A percentile compares a stretch with the other conserved stretches of the same genome.
These are phyloP conservation scores for Marsdenia floribunda DNA, from an alignment of 257 asterid species.

Conservation along the genomic window DNA sequence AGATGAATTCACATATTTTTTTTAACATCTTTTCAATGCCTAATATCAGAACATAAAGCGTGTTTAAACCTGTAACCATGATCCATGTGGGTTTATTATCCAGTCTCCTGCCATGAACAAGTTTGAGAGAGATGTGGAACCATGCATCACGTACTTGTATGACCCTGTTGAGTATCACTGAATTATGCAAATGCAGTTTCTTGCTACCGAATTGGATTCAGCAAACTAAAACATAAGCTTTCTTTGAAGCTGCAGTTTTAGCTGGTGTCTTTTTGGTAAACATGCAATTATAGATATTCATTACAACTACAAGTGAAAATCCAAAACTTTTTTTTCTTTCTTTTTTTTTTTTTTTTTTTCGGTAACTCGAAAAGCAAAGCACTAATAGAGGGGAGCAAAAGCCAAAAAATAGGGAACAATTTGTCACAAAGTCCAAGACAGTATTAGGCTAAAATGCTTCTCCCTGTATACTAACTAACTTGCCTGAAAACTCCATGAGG, in stretches of 20 bases:
- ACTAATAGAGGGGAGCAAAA: neutral
- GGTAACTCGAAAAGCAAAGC: neutral
- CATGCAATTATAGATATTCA: neutral
- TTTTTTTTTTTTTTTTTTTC: neutral
- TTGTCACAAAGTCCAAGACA: neutral
- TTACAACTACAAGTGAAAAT: neutral
- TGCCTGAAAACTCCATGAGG: neutral
- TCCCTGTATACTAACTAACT: too few relatives aligned
- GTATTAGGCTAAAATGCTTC: neutral
- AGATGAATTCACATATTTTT: neutral
- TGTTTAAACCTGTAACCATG: constrained; percentile 49
- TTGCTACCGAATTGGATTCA: neutral
- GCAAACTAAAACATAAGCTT: neutral
- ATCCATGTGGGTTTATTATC: constrained; percentile 47
- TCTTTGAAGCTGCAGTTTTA: neutral
- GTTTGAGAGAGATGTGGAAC: constrained; percentile 51
- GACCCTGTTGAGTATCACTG: constrained; percentile 31
- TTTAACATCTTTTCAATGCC: too few relatives aligned
- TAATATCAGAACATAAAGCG: neutral
- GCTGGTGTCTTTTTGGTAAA: neutral
- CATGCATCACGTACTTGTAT: constrained; percentile 57
- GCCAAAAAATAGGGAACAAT: neutral
- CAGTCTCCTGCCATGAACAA: constrained; percentile 67
- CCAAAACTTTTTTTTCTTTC: neutral
- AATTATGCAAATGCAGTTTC: neutral